A percentile compares a stretch with the other conserved stretches of the same genome.
phyloP scores from a whole-genome alignment of 2,329 filamentous ascomycete species.

The Rhinocladiella mackenziei region DNA sequence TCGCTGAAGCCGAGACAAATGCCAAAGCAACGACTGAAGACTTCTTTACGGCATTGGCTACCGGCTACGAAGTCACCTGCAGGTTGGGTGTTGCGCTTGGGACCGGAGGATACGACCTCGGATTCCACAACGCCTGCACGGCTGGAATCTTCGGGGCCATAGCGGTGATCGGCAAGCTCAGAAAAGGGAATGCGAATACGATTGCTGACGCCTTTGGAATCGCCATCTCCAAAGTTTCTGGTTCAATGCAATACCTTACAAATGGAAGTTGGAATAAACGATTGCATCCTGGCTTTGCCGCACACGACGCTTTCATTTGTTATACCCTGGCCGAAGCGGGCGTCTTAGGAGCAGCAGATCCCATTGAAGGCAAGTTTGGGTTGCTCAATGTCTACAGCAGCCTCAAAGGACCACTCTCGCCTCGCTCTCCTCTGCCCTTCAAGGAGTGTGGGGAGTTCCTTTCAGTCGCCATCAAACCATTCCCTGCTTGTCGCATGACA shows the following conservation, averaged over 20 bases:
- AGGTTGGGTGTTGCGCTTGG: conserved; percentile 33
- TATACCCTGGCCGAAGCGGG: conserved; percentile 34
- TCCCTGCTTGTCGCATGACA: no score
- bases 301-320: conserved; percentile 36
- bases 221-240: conserved; percentile 36
- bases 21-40: not conserved
- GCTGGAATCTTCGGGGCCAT: conserved; percentile 37
- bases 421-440: no score
- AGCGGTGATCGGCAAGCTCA: conserved; percentile 32
- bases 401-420: no score
- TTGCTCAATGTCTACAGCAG: conserved; percentile 12
- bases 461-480: no score
- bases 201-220: conserved; percentile 35
- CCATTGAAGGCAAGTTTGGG: conserved; percentile 18
- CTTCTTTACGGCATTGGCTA: conserved; percentile 23
- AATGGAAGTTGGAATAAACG: conserved; percentile 39
- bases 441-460: no score
- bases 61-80: conserved; percentile 33
- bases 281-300: conserved; percentile 37
- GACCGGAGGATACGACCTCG: conserved; percentile 32
- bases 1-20: conserved; percentile 31
- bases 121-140: conserved; percentile 36
- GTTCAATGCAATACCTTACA: conserved; percentile 38
- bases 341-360: conserved; percentile 20
- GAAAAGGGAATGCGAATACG: conserved; percentile 18